Base-by-base conservation (phyloP, 306 rosid species). In the Dryas drummondii region DNA sequence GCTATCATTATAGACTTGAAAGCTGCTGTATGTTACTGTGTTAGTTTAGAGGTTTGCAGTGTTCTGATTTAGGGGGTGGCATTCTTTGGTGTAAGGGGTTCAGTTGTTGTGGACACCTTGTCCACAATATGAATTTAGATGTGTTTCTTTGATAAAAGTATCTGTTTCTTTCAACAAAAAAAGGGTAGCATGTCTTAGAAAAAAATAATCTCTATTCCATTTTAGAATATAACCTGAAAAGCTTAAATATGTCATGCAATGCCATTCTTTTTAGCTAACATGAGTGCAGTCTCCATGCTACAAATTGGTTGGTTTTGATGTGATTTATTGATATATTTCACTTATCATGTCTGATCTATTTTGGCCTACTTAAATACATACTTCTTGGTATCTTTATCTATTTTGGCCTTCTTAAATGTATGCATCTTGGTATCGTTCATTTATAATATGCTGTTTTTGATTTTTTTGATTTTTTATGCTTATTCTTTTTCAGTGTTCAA, bases 401-500 rank as follows among this genome's bases (percentile, higher is more conserved):
- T 56, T 56, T 58, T 16, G n/a, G n/a, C 45, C 22, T 10, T 44
- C 54, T 56, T 19, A 44, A 54, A 12, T 9, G 10, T 6, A 19
- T 41, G 40, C 11, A 70, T 53, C 9, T 12, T 44, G 15, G 44
- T 19, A 19, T 72, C 16, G 57, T 72, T 63, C 26, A 41, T 63
- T 12, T 52, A 14, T 8, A 41, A 16, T 68, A 57, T 73, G 62
- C 22, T 68, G 27, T 76, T 73, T 71, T 52, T 60, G 15, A 51
- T 72, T 4, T 53, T 22, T 48, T 50, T 9, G 63, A 32, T 32
- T 32, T 22, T 32, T 17, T 54, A 1, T 2, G 37, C 37, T 32
- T 32, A 1, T 71, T 78, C 70, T 14, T 73, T 70, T 83, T 10
- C 84, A 94, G 99, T 94, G 99, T 84, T 94, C 99, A 82, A 94